phyloP scores from a whole-genome alignment of 2,329 filamentous ascomycete genomes.

The Cadophora sp. region DNA sequence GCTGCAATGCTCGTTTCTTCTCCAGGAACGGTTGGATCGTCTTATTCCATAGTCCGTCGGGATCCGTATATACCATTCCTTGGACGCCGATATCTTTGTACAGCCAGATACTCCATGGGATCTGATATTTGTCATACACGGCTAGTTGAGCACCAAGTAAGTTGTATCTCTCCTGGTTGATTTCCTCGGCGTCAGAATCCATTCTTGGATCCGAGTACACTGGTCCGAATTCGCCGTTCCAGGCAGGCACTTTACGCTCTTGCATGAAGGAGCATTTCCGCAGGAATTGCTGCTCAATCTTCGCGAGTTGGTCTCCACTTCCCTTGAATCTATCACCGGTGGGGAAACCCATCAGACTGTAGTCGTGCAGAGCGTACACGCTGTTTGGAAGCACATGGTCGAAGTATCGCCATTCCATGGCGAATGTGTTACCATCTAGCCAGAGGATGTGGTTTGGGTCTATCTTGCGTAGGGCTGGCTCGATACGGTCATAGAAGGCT shows the following conservation, averaged over 20 bases:
- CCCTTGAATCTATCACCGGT: slow-evolving; percentile 50
- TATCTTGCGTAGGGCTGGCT: slow-evolving; percentile 48
- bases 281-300: slow-evolving; percentile 49
- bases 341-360: slow-evolving; percentile 57
- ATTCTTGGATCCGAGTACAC: slow-evolving; percentile 45
- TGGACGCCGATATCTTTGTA: slow-evolving; percentile 65
- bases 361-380: slow-evolving; percentile 62
- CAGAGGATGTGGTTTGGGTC: slow-evolving; percentile 58
- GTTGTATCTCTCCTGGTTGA: slow-evolving; percentile 53
- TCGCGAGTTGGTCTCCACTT: slow-evolving; percentile 50
- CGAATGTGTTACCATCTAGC: slow-evolving; percentile 60
- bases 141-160: slow-evolving; percentile 55
- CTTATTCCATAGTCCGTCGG: slow-evolving; percentile 54
- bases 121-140: slow-evolving; percentile 58
- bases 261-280: slow-evolving; percentile 54
- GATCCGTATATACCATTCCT: slow-evolving; percentile 57
- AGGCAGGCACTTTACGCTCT: slow-evolving; percentile 50
- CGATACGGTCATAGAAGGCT: slow-evolving; percentile 50
- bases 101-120: slow-evolving; percentile 65
- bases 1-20: slow-evolving; percentile 59
- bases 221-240: slow-evolving; percentile 59
- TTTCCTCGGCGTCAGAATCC: slow-evolving; percentile 46
- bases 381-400: slow-evolving; percentile 52
- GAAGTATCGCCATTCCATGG: slow-evolving; percentile 57
- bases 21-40: slow-evolving; percentile 58